Percentiles rank a stretch among this genome's conserved stretches.
Conservation (phyloP, 2,329 filamentous ascomycete species). For the Microdochium paspali region DNA sequence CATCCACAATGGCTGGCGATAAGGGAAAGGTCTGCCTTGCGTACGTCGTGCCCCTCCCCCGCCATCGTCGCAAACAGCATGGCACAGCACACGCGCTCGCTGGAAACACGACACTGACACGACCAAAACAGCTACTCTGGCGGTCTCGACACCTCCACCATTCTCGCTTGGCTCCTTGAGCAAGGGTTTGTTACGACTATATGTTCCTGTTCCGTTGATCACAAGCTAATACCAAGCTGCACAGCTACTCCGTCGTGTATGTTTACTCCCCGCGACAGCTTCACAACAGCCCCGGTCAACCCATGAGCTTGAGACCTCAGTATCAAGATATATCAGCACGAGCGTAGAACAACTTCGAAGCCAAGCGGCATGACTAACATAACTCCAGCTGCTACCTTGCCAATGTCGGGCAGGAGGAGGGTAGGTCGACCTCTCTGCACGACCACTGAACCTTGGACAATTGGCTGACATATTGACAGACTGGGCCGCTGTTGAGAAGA, state of each 20-base stretch:
- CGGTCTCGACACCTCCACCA: conserved; percentile 1
- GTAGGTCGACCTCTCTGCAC: neutral
- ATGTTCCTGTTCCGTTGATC: neutral
- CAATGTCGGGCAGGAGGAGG: conserved; percentile 1
- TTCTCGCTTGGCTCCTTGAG: conserved; percentile 1
- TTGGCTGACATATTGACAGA: neutral
- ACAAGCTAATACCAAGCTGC: neutral
- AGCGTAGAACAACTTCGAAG: neutral
- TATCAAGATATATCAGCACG: too few relatives aligned
- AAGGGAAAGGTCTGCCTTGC: conserved; percentile 1
- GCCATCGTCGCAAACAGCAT: neutral
- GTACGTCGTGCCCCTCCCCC: neutral
- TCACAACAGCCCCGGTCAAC: neutral
- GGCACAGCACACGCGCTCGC: neutral
- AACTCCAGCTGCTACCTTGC: neutral
- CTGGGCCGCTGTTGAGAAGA: conserved; percentile 62
- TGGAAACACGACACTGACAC: neutral
- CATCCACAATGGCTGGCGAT: neutral
- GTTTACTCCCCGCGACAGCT: neutral
- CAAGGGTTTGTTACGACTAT: neutral
- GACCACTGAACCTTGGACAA: neutral
- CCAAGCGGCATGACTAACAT: neutral
- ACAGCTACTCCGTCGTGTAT: neutral
- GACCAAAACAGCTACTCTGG: neutral
- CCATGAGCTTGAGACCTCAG: too few relatives aligned